Conservation (phyloP, 768 basidiomycete genomes). For the Clavulina sp. region DNA sequence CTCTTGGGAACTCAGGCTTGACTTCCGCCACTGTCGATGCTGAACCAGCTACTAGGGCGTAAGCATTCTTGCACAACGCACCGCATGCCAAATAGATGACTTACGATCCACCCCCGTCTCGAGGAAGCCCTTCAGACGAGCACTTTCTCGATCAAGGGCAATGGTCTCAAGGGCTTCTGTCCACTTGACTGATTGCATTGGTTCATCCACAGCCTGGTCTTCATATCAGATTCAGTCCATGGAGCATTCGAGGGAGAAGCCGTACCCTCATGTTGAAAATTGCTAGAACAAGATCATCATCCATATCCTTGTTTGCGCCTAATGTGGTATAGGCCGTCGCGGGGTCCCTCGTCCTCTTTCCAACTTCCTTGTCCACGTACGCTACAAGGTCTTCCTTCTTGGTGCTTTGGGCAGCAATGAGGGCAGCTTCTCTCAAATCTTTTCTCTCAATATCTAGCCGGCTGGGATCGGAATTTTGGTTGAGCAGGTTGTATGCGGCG, state of each 20-base stretch:
- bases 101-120: slow-evolving; percentile 57
- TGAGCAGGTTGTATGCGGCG: background rate
- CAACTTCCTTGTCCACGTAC: slow-evolving; percentile 32
- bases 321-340: slow-evolving; percentile 54
- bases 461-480: background rate
- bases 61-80: background rate
- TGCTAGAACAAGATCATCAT: slow-evolving; percentile 61
- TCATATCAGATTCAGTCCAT: background rate
- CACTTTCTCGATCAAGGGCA: slow-evolving; percentile 56
- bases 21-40: slow-evolving; percentile 40
- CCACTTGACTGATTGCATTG: slow-evolving; percentile 50
- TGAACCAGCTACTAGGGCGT: background rate
- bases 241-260: background rate
- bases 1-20: slow-evolving; percentile 59
- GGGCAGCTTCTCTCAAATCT: slow-evolving; percentile 49
- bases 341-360: slow-evolving; percentile 44
- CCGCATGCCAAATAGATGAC: slow-evolving; percentile 18
- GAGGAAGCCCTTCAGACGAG: slow-evolving; percentile 46
- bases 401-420: slow-evolving; percentile 46
- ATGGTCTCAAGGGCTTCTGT: slow-evolving; percentile 55
- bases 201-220: slow-evolving; percentile 65
- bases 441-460: slow-evolving; percentile 12
- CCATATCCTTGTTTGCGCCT: slow-evolving; percentile 50
- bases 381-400: slow-evolving; percentile 33
- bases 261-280: slow-evolving; percentile 41